Base-by-base conservation (phyloP, 2,329 filamentous ascomycete genomes). In the Cladosporium sp. region DNA sequence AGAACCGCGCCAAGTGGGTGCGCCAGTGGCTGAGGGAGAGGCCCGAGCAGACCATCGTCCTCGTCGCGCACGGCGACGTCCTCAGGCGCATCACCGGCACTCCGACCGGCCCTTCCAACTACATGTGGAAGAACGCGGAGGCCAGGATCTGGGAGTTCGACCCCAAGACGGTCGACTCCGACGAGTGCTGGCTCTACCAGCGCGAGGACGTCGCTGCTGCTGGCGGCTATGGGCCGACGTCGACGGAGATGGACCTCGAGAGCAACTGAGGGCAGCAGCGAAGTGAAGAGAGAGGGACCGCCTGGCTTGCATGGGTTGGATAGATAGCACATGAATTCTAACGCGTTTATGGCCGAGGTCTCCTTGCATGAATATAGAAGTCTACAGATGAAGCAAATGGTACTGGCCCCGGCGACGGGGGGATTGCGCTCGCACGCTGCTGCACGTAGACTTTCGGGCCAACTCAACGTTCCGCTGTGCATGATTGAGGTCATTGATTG, bases 1-100 rank as follows among this genome's bases (percentile, higher is more conserved):
- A 56, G 9, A 56, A 61, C 37, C 60, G 65, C 5, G 65, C 64
- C 10, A 53, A 54, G 38, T 65, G 63, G 63, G 60, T 67, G 5
- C 48, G 65, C 14, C 61, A 61, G 42, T 66, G 56, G 55, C 46
- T 67, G 48, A 55, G 59, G n/a, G 58, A 64, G 19, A 46, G 63
- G n/a, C 63, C 63, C 1, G 64, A 67, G 55, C 50, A 62, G 54
- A 60, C 56, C 13, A 67, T 67, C 28, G 64, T 67, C 28, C 53
- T 67, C n/a, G 65, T 67, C 3, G 64, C 62, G 2, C 65, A 67
- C 53, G 65, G 65, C 11, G 65, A 67, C 53, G 60, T 67, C 9
- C 53, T 66, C 41, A 56, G 65, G 14, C 48, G 56, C n/a, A 62
- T 67, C 33, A 65, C 62, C 4, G 56, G 54, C n/a, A 55, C 54